These are phyloP conservation scores for Cerrena zonata DNA, from an alignment of 1,284 basidiomycete species.

Conservation along the genomic window DNA sequence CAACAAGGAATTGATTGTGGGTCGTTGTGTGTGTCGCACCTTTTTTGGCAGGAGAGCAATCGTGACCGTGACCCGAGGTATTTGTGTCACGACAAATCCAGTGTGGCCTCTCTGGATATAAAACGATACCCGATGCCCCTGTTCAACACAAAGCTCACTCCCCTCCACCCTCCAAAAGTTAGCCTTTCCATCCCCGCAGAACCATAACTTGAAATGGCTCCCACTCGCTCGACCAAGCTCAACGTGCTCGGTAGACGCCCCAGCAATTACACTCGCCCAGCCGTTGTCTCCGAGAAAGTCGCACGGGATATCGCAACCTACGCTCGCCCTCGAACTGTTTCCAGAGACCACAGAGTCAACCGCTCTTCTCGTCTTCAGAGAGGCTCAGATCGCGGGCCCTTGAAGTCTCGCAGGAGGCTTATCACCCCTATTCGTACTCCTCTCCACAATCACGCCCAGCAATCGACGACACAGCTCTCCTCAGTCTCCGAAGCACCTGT, in stretches of 20 bases:
- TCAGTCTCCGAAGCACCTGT: not conserved
- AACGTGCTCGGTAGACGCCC: too few species aligned
- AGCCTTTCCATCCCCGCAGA: not conserved
- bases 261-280: conserved; percentile 11
- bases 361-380: not conserved
- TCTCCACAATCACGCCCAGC: not conserved
- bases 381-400: not conserved
- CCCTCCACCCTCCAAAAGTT: not conserved
- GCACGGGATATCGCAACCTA: conserved; percentile 11
- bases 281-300: conserved; percentile 5
- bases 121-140: not conserved
- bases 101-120: not conserved
- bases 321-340: conserved; percentile 12
- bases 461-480: not conserved
- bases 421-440: not conserved
- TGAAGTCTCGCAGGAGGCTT: not conserved
- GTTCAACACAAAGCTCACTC: too few species aligned
- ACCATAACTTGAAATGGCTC: not conserved
- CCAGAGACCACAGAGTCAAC: conserved; percentile 4
- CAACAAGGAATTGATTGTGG: not conserved
- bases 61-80: not conserved
- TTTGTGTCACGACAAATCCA: not conserved
- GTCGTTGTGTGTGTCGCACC: not conserved
- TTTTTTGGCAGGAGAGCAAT: not conserved
- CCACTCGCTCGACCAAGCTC: too few species aligned